phyloP scores from a whole-genome alignment of 2,329 filamentous ascomycete genomes.

The Tolypocladium endophyticum region DNA sequence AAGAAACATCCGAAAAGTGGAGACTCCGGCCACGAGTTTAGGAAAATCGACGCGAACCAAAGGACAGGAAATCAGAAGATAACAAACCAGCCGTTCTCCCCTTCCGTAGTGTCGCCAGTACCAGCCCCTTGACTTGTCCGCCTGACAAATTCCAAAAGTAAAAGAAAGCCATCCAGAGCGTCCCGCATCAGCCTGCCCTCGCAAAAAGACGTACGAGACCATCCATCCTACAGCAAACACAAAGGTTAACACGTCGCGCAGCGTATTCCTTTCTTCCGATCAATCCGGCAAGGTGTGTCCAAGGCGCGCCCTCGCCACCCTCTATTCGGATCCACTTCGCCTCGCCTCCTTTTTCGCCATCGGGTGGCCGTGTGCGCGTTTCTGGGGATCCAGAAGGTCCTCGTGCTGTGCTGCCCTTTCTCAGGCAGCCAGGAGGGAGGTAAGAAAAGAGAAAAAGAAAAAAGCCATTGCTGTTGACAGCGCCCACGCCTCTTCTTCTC shows the following conservation, averaged over 20 bases:
- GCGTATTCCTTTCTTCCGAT: background rate
- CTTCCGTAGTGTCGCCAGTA: background rate
- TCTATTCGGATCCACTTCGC: background rate
- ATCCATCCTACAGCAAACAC: background rate
- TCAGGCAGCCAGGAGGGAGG: background rate
- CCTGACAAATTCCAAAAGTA: background rate
- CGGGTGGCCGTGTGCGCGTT: background rate
- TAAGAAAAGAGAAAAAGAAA: conserved; percentile 3
- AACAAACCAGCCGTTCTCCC: background rate
- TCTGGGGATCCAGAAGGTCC: background rate
- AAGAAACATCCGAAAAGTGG: background rate
- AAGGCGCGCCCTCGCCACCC: background rate
- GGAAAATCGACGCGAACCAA: conserved; percentile 1
- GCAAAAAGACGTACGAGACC: background rate
- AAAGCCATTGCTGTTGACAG: background rate
- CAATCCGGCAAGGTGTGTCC: conserved; percentile 1
- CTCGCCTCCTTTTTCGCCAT: background rate
- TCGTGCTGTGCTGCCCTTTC: background rate
- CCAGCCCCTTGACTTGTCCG: background rate
- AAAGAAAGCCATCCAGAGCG: background rate
- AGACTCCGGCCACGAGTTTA: background rate
- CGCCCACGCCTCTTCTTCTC: conserved; percentile 13
- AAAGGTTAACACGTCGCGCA: background rate
- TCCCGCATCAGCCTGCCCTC: background rate
- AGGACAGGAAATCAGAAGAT: conserved; percentile 3